A percentile compares a stretch with the other conserved stretches of the same genome.
These are phyloP conservation scores for Erythrophleum ivorense DNA, from an alignment of 331 rosid genomes.

Conservation along the genomic window DNA sequence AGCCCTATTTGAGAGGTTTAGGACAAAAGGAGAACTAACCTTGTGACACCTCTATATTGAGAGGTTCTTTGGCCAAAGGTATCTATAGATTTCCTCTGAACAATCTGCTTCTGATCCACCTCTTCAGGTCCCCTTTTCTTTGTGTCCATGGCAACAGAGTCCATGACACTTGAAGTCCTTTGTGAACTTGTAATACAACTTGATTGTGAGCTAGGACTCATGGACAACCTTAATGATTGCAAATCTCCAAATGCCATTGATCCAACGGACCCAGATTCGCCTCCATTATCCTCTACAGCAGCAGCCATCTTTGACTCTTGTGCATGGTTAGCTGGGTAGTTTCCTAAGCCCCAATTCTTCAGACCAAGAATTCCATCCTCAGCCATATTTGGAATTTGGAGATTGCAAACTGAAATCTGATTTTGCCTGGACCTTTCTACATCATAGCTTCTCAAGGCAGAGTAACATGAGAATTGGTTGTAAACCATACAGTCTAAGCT, in stretches of 20 bases:
- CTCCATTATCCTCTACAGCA: slow-evolving; percentile 59
- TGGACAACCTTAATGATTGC: slow-evolving; percentile 80
- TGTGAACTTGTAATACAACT: slow-evolving; percentile 80
- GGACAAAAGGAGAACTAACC: slow-evolving; percentile 45
- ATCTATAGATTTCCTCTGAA: slow-evolving; percentile 89
- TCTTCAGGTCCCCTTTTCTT: slow-evolving; percentile 83
- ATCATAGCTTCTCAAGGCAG: slow-evolving; percentile 48
- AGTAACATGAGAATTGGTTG: slow-evolving; percentile 54
- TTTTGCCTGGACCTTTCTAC: slow-evolving; percentile 51
- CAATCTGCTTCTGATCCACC: slow-evolving; percentile 72
- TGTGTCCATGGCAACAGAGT: slow-evolving; percentile 63
- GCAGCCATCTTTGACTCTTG: slow-evolving; percentile 52
- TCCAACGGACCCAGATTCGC: slow-evolving; percentile 62
- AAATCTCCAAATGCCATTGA: slow-evolving; percentile 74
- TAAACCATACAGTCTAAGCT: slow-evolving; percentile 73
- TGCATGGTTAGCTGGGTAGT: slow-evolving; percentile 39
- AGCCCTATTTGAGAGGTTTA: too few species aligned
- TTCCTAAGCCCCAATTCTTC: slow-evolving; percentile 64
- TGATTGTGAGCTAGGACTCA: slow-evolving; percentile 90
- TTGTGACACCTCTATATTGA: slow-evolving; percentile 93
- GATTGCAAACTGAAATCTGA: slow-evolving; percentile 50
- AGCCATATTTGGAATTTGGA: slow-evolving; percentile 51
- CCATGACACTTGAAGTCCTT: slow-evolving; percentile 50
- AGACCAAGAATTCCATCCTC: slow-evolving; percentile 48
- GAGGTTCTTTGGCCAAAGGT: slow-evolving; percentile 98